Conservation (phyloP, 169 alveolate species). For the Cryptosporidium canis region DNA sequence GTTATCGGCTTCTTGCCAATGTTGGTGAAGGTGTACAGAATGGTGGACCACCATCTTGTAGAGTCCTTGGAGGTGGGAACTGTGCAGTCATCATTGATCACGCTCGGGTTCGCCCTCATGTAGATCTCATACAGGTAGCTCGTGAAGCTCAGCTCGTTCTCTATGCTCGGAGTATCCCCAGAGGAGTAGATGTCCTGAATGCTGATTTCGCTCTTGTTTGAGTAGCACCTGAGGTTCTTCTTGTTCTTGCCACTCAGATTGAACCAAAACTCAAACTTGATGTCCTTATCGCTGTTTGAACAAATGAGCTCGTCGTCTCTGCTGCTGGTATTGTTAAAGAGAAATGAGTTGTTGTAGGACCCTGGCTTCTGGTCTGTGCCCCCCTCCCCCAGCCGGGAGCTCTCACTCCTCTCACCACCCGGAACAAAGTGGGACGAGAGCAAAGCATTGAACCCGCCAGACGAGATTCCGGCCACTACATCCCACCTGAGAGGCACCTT, state of each 20-base stretch:
- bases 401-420: conserved; percentile 15
- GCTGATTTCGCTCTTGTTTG: not conserved
- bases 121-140: conserved; percentile 34
- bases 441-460: conserved; percentile 65
- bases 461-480: conserved; percentile 63
- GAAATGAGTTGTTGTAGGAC: not conserved
- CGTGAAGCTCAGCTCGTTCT: conserved; percentile 56
- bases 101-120: conserved; percentile 11
- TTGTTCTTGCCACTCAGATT: not conserved
- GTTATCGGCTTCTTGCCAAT: conserved; percentile 47
- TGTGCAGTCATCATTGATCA: conserved; percentile 25
- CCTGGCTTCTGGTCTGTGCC: not conserved
- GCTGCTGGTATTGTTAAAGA: conserved; percentile 1
- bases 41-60: conserved; percentile 57
- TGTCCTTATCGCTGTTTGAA: conserved; percentile 16
- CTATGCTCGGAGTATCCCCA: not conserved
- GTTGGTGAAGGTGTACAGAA: conserved; percentile 42
- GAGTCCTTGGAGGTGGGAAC: conserved; percentile 68
- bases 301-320: conserved; percentile 55
- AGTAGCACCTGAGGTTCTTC: conserved; percentile 13
- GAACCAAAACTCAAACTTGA: conserved; percentile 51
- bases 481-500: conserved; percentile 72
- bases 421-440: conserved; percentile 34
- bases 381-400: not conserved
- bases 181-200: not conserved